Conservation (phyloP, 2,329 filamentous ascomycete species). For the Aspergillus sclerotialis region DNA sequence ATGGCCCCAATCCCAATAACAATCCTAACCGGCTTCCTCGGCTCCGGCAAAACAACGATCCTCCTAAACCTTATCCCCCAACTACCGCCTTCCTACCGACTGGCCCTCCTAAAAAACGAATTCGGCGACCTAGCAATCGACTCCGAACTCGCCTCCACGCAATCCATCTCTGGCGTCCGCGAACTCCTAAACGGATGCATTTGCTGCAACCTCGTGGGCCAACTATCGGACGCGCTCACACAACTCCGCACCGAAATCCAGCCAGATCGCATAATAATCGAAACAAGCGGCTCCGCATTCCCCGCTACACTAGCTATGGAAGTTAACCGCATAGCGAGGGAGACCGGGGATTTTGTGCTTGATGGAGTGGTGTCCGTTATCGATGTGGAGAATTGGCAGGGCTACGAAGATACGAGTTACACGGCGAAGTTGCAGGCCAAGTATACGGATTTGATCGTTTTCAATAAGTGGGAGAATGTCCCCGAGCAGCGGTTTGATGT, state of each 20-base stretch:
- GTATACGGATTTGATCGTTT: conserved; percentile 84
- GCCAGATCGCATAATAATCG: conserved; percentile 85
- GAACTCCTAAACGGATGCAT: conserved; percentile 97
- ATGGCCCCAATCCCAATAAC: conserved; percentile 79
- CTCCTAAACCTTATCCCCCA: conserved; percentile 92
- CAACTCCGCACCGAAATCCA: conserved; percentile 57
- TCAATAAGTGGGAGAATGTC: conserved; percentile 86
- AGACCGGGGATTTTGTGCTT: conserved; percentile 55
- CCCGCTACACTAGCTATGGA: conserved; percentile 87
- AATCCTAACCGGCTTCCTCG: conserved; percentile 92
- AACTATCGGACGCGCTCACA: conserved; percentile 71
- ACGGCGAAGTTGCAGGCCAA: conserved; percentile 81
- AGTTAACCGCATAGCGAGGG: conserved; percentile 69
- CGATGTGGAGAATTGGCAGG: conserved; percentile 91
- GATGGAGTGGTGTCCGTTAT: conserved; percentile 87
- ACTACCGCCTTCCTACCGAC: conserved; percentile 76
- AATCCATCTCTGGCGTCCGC: conserved; percentile 78
- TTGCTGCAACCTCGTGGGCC: conserved; percentile 96
- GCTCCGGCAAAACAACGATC: conserved; percentile 91
- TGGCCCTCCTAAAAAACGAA: conserved; percentile 95
- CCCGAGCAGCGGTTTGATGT: conserved; percentile 69
- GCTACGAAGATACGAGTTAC: conserved; percentile 84
- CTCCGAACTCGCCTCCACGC: conserved; percentile 77
- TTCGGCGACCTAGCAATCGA: conserved; percentile 93
- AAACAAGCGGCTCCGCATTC: conserved; percentile 83